phyloP scores from a whole-genome alignment of 179 eudicot genomes.

The Drosera spatulata region DNA sequence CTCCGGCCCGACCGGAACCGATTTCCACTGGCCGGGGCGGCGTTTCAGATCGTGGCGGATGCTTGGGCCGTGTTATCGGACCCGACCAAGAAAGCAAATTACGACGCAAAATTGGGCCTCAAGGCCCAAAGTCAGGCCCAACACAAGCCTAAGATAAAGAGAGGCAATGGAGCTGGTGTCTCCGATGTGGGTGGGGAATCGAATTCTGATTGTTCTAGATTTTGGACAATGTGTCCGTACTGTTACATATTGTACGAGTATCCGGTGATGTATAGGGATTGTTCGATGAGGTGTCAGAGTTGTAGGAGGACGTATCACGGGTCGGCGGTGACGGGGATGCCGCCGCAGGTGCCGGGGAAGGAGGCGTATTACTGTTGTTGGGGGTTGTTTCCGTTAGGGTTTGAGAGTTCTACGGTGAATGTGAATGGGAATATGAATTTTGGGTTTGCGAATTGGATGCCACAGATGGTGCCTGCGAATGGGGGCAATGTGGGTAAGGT shows the following conservation, averaged over 20 bases:
- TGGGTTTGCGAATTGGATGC: constrained; percentile 47
- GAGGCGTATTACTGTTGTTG: constrained; percentile 81
- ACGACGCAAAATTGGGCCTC: constrained; percentile 46
- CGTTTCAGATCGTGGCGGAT: constrained; percentile 63
- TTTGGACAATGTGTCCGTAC: constrained; percentile 93
- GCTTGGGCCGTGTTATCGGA: constrained; percentile 66
- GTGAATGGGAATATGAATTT: constrained; percentile 8
- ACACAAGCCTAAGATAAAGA: constrained; percentile 15
- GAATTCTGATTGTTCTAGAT: constrained; percentile 8
- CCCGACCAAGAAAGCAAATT: constrained; percentile 14
- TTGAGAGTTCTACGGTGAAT: constrained; percentile 9
- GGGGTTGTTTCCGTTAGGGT: constrained; percentile 76
- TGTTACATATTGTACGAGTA: constrained; percentile 73
- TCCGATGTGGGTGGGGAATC: constrained; percentile 1
- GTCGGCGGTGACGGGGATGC: constrained; percentile 32
- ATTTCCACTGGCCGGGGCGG: constrained; percentile 44
- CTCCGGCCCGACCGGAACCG: constrained; percentile 79
- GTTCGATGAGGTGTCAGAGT: constrained; percentile 63
- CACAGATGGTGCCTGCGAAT: constrained; percentile 25
- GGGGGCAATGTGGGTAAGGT: too few relatives aligned
- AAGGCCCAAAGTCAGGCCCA: not conserved
- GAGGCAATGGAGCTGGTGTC: not conserved
- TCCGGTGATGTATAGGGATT: constrained; percentile 44
- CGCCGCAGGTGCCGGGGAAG: constrained; percentile 66
- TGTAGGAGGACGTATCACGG: constrained; percentile 69